Percentiles rank a stretch among this genome's conserved stretches.
These are phyloP conservation scores for Cryphonectria parasitica DNA, from an alignment of 2,329 filamentous ascomycete genomes.

Conservation along the genomic window DNA sequence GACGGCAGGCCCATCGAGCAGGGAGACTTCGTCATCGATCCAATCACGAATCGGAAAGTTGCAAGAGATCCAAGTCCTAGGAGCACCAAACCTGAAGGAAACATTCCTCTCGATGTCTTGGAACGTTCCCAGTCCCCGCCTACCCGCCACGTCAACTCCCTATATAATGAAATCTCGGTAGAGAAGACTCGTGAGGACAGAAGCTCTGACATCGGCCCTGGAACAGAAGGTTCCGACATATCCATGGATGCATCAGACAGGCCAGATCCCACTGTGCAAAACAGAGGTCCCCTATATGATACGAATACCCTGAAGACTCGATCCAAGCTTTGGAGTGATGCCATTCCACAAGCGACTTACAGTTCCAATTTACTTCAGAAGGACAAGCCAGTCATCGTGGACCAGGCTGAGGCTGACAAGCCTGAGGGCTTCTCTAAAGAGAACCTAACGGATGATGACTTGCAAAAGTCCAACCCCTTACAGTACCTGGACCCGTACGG, in stretches of 20 bases:
- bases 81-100: conserved; percentile 27
- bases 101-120: conserved; percentile 39
- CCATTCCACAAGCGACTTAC: neutral
- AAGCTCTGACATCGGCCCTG: conserved; percentile 38
- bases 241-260: neutral
- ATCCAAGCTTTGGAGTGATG: neutral
- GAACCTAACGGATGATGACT: conserved; percentile 36
- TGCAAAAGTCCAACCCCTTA: conserved; percentile 32
- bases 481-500: conserved; percentile 15
- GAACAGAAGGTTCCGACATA: conserved; percentile 29
- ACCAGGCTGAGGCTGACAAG: neutral
- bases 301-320: neutral
- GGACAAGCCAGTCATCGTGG: conserved; percentile 18
- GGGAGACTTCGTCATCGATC: conserved; percentile 54
- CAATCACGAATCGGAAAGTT: conserved; percentile 62
- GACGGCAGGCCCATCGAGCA: conserved; percentile 25
- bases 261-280: conserved; percentile 28
- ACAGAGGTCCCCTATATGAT: conserved; percentile 18
- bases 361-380: neutral
- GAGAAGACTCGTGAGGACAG: conserved; percentile 43
- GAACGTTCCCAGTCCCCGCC: conserved; percentile 43
- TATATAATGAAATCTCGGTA: conserved; percentile 33
- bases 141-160: conserved; percentile 33
- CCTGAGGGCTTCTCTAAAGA: neutral
- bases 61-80: conserved; percentile 34